Conservation (phyloP, 768 basidiomycete genomes). For the Kwoniella sp. region DNA sequence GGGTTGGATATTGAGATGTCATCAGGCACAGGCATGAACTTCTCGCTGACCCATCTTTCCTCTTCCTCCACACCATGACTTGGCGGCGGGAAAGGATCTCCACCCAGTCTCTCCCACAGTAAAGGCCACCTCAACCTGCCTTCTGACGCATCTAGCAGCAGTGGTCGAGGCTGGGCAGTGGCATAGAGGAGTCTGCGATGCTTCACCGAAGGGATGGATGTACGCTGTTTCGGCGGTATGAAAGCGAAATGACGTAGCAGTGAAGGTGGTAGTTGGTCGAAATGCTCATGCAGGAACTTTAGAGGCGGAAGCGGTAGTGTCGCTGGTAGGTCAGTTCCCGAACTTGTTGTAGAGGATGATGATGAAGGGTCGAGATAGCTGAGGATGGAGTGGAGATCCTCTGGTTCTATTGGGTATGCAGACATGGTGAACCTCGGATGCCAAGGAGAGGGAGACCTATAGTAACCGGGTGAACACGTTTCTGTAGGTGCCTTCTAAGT, state of each 20-base stretch:
- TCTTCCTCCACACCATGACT: slow-evolving; percentile 25
- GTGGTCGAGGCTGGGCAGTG: slow-evolving; percentile 18
- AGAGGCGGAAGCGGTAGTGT: slow-evolving; percentile 40
- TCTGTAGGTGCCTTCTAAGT: no score
- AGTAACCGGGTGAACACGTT: no score
- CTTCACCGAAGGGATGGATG: slow-evolving; percentile 46
- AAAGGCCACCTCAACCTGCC: slow-evolving; percentile 48
- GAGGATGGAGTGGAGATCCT: slow-evolving; percentile 38
- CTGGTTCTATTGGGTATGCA: slow-evolving; percentile 9
- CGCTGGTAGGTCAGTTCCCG: background rate
- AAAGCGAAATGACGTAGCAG: slow-evolving; percentile 34
- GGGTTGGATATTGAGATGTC: background rate
- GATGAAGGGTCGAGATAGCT: slow-evolving; percentile 40
- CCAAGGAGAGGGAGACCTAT: background rate
- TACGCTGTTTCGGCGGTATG: slow-evolving; percentile 40
- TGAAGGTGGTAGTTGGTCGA: slow-evolving; percentile 36
- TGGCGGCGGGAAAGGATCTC: slow-evolving; percentile 23
- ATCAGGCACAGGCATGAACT: slow-evolving; percentile 23
- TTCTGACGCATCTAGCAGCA: slow-evolving; percentile 13
- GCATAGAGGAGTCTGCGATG: slow-evolving; percentile 46
- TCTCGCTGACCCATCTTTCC: slow-evolving; percentile 33
- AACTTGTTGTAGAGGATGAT: no score
- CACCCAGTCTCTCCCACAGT: slow-evolving; percentile 53
- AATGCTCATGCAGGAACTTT: slow-evolving; percentile 37
- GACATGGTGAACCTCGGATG: slow-evolving; percentile 13